Evolutionary conservation across 225 moss, liverwort and hornwort species (phyloP).

Genomic region (Asterella californica): DNA sequence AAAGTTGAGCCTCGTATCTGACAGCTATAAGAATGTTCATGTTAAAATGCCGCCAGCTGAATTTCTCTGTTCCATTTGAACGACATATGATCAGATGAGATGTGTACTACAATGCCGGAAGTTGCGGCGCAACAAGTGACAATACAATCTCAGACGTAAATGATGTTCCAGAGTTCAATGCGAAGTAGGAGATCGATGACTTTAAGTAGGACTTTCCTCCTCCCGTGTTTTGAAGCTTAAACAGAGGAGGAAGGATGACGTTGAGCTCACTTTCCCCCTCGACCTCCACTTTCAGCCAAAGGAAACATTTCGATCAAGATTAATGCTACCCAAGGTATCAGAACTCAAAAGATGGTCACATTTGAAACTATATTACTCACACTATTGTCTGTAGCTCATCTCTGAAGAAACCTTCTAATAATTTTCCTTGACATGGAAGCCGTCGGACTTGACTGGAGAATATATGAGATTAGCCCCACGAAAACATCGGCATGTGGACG

Average conservation of each 20-base stretch:
- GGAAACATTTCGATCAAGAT: neutral
- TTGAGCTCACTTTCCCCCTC: neutral
- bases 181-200: neutral
- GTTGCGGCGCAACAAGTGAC: too few relatives aligned
- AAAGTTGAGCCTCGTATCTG: neutral
- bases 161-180: neutral
- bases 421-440: neutral
- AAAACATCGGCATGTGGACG: neutral
- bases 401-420: neutral
- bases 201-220: neutral
- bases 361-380: neutral
- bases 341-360: neutral
- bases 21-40: neutral
- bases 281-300: neutral
- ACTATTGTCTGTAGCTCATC: neutral
- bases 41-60: neutral
- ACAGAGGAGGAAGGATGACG: neutral
- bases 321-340: neutral
- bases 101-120: neutral
- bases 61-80: neutral
- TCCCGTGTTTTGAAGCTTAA: neutral
- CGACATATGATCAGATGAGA: neutral
- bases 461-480: neutral
- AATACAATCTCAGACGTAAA: too few relatives aligned
- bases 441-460: neutral